These are phyloP conservation scores for Magnusiomyces tetraspermus DNA, from an alignment of 1,139 yeast species.

Conservation along the genomic window DNA sequence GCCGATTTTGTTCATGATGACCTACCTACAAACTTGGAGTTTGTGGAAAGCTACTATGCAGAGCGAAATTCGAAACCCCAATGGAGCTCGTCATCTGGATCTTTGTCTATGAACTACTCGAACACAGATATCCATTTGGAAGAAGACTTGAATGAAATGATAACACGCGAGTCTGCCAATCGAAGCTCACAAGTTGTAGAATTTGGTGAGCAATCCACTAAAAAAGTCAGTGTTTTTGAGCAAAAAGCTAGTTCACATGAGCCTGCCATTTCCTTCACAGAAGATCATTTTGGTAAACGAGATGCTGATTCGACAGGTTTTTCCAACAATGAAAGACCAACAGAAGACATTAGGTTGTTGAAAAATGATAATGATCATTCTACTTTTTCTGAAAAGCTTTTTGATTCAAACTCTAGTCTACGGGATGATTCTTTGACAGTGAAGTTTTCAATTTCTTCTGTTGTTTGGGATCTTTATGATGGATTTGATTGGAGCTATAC, in stretches of 20 bases:
- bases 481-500: conserved; percentile 93
- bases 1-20: conserved; percentile 25
- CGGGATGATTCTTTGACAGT: neutral
- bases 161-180: conserved; percentile 16
- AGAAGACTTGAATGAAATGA: conserved; percentile 29
- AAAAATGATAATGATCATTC: neutral
- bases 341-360: neutral
- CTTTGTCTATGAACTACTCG: conserved; percentile 18
- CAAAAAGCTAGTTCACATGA: conserved; percentile 26
- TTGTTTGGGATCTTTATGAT: conserved; percentile 57
- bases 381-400: neutral
- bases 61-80: conserved; percentile 17
- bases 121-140: conserved; percentile 30
- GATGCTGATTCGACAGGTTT: neutral
- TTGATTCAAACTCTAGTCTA: neutral
- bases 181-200: conserved; percentile 10
- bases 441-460: conserved; percentile 6
- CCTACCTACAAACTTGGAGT: conserved; percentile 26
- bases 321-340: neutral
- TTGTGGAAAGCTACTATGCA: conserved; percentile 36
- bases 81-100: conserved; percentile 19
- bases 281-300: conserved; percentile 39
- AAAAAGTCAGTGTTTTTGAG: conserved; percentile 20
- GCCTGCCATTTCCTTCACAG: conserved; percentile 32
- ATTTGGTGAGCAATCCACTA: conserved; percentile 8